Evolutionary conservation across 2,329 filamentous ascomycete genomes (phyloP).

Genomic region (Dryadomyces sulphureus): DNA sequence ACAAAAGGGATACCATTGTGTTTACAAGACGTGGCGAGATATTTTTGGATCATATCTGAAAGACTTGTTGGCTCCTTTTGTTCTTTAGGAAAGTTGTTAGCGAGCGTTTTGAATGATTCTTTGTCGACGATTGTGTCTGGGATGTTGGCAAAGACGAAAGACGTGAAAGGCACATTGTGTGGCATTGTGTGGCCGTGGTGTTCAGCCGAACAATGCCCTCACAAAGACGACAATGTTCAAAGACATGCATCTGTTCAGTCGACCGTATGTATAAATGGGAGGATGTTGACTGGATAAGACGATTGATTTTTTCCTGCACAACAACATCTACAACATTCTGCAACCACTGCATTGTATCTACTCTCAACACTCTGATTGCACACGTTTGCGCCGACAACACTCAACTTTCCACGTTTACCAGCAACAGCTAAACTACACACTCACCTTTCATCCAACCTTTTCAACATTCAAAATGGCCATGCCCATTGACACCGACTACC

Average conservation of each 20-base stretch:
- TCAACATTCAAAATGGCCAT: background rate
- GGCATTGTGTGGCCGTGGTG: too few species aligned
- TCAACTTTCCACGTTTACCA: background rate
- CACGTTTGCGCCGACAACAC: background rate
- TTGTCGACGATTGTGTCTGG: background rate
- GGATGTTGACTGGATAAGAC: too few species aligned
- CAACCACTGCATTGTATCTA: too few species aligned
- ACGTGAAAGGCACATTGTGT: too few species aligned
- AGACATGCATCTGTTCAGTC: too few species aligned
- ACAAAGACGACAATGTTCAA: too few species aligned
- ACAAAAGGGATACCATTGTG: background rate
- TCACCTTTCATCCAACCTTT: background rate
- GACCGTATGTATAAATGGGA: too few species aligned
- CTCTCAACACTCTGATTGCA: background rate
- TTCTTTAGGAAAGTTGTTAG: too few species aligned
- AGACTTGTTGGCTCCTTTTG: background rate
- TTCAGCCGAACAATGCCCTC: too few species aligned
- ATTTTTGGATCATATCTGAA: background rate
- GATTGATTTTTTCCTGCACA: background rate
- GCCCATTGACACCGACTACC: constrained; percentile 3
- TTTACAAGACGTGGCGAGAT: background rate
- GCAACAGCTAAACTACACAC: background rate
- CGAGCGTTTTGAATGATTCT: background rate
- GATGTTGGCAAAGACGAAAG: too few species aligned
- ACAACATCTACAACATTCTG: background rate